These are phyloP conservation scores for Boletus huronensis DNA, from an alignment of 768 basidiomycete species.

Conservation along the genomic window DNA sequence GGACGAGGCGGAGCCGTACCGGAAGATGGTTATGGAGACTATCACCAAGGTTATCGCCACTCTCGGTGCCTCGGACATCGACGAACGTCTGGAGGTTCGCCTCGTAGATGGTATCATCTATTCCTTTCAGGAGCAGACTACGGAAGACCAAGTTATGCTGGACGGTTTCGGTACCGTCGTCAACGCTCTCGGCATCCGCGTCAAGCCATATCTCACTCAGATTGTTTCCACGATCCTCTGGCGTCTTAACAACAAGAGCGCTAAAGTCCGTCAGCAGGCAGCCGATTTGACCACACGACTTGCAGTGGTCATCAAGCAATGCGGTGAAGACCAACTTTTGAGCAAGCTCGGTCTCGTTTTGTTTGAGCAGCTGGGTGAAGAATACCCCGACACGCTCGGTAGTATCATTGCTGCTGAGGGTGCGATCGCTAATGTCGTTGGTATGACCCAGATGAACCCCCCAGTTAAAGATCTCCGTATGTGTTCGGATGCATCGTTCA, in stretches of 20 bases:
- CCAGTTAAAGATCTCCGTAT: slow-evolving; percentile 97
- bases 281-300: slow-evolving; percentile 97
- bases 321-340: slow-evolving; percentile 92
- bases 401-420: slow-evolving; percentile 99
- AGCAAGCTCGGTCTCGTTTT: slow-evolving; percentile 96
- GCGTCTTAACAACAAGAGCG: slow-evolving; percentile 99
- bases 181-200: slow-evolving; percentile 91
- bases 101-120: slow-evolving; percentile 99
- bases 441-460: slow-evolving; percentile 99
- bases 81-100: slow-evolving; percentile 90
- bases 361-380: slow-evolving; percentile 98
- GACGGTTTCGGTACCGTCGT: slow-evolving; percentile 98
- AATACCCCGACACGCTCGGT: slow-evolving; percentile 98
- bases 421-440: slow-evolving; percentile 98
- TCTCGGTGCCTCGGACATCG: slow-evolving; percentile 95
- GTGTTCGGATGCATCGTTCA: slow-evolving; percentile 33
- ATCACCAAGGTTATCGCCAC: slow-evolving; percentile 94
- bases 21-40: slow-evolving; percentile 99
- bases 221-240: slow-evolving; percentile 99
- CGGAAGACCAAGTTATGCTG: slow-evolving; percentile 98
- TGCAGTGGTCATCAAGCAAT: slow-evolving; percentile 97
- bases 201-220: slow-evolving; percentile 97
- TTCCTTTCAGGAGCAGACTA: slow-evolving; percentile 99
- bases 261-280: slow-evolving; percentile 97
- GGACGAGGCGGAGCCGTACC: slow-evolving; percentile 67